Percentiles rank a stretch among this genome's conserved stretches.
These are phyloP conservation scores for Wakefieldia striispora DNA, from an alignment of 768 basidiomycete species.

Conservation along the genomic window DNA sequence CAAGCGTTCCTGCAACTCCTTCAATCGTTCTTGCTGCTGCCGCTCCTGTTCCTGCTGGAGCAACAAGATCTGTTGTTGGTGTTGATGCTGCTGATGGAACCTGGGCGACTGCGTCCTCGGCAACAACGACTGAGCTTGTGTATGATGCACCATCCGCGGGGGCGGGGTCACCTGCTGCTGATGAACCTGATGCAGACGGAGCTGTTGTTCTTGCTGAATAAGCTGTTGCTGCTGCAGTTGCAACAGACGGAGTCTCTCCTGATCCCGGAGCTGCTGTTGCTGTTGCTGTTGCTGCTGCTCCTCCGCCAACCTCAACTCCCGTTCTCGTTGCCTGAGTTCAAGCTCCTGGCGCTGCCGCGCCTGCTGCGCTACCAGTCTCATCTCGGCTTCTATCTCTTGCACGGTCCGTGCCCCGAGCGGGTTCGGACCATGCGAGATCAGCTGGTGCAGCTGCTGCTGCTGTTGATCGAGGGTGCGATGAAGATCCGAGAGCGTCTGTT, in stretches of 20 bases:
- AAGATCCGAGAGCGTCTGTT: constrained; percentile 34
- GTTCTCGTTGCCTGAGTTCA: constrained; percentile 48
- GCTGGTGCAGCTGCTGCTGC: constrained; percentile 37
- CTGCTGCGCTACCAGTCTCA: constrained; percentile 62
- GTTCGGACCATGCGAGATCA: constrained; percentile 31
- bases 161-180: constrained; percentile 53
- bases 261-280: constrained; percentile 40
- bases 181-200: constrained; percentile 38
- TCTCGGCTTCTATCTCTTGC: constrained; percentile 83
- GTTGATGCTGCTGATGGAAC: constrained; percentile 73
- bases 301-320: constrained; percentile 34
- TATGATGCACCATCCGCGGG: constrained; percentile 57
- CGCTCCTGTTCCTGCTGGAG: constrained; percentile 68
- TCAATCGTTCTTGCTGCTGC: constrained; percentile 53
- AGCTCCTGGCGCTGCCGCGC: constrained; percentile 37
- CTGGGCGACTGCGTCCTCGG: constrained; percentile 76
- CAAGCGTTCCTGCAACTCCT: constrained; percentile 63
- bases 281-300: constrained; percentile 33
- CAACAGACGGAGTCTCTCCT: constrained; percentile 38
- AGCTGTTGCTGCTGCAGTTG: constrained; percentile 45
- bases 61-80: constrained; percentile 66
- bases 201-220: constrained; percentile 34
- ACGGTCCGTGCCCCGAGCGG: constrained; percentile 56
- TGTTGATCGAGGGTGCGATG: constrained; percentile 38
- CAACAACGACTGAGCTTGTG: constrained; percentile 20